These are phyloP conservation scores for Tolypocladium tundrense DNA, from an alignment of 2,329 filamentous ascomycete genomes.

Conservation along the genomic window DNA sequence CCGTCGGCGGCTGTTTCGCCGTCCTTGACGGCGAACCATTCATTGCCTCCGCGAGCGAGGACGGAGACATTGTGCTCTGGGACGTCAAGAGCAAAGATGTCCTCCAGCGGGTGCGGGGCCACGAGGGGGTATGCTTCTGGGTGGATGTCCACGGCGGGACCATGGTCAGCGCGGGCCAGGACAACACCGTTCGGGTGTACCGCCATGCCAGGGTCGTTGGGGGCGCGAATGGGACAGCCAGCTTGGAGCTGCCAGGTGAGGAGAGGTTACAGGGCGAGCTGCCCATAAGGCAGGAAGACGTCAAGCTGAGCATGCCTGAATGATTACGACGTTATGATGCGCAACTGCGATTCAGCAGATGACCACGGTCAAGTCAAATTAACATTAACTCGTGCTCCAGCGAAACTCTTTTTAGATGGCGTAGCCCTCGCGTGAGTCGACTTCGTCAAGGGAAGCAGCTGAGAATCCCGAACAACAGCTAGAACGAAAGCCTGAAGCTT, in stretches of 20 bases:
- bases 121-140: constrained; percentile 53
- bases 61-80: constrained; percentile 79
- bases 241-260: constrained; percentile 27
- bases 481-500: too few relatives aligned
- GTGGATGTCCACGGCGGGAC: constrained; percentile 48
- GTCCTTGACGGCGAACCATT: constrained; percentile 43
- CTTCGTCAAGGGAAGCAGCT: too few relatives aligned
- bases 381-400: neutral
- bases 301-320: constrained; percentile 23
- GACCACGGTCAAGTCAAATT: neutral
- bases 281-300: constrained; percentile 25
- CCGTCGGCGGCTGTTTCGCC: constrained; percentile 77
- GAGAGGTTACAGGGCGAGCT: constrained; percentile 49
- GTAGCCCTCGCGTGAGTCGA: neutral
- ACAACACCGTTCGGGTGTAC: constrained; percentile 42
- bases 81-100: constrained; percentile 79
- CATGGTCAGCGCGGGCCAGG: constrained; percentile 48
- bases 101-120: constrained; percentile 53
- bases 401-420: too few relatives aligned
- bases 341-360: neutral
- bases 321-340: constrained; percentile 2
- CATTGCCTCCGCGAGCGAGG: constrained; percentile 76
- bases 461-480: too few relatives aligned
- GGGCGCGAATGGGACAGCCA: constrained; percentile 9
- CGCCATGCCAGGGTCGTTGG: constrained; percentile 16